Base-by-base conservation (phyloP, 2,329 filamentous ascomycete genomes). In the Aspergillus arachidicola region DNA sequence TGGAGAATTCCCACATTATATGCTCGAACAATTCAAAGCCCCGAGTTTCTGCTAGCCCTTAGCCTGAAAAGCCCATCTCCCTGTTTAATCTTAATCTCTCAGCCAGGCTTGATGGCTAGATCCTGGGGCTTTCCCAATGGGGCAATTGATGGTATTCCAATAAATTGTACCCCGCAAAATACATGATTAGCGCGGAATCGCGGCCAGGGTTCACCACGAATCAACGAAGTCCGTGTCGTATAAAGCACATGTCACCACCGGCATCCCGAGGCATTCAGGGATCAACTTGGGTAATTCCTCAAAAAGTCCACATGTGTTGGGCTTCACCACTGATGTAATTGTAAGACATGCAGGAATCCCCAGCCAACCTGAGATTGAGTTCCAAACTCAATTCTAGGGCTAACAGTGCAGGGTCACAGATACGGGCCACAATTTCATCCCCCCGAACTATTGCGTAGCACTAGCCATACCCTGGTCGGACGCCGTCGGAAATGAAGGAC, bases 131-230 rank as follows among this genome's bases (percentile, higher is more conserved):
- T 26, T 14, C 41, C n/a, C 4, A 26, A 23, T 5, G 12, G 11
- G 12, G 57, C 28, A 50, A 21, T 14, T 41, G 43, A 26, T 48
- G 30, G 32, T 19, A n/a, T n/a, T 41, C 46, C 26, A 28, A 26
- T 53, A 38, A 34, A 59, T 59, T 59, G 46, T 38, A 59, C 57
- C 57, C 57, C 57, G 57, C 57, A 59, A 59, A 51, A 51, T 36
- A 3, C 19, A 36, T 54, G 19, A 54, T 54, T 54, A 54, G 51
- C 30, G 51, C 28, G 19, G 30, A 12, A 54, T 34, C 11, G 11
- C 4, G 46, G 23, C 6, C 46, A 26, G 46, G 26, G 46, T 16
- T 30, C 26, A 19, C 46, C 46, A 36, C 51, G 51, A 54, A 54
- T 54, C 51, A 54, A 54, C 46, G 26, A 1, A 5, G 51, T 21